phyloP scores from a whole-genome alignment of 2,329 filamentous ascomycete genomes.

The Microcyclosporella mali region DNA sequence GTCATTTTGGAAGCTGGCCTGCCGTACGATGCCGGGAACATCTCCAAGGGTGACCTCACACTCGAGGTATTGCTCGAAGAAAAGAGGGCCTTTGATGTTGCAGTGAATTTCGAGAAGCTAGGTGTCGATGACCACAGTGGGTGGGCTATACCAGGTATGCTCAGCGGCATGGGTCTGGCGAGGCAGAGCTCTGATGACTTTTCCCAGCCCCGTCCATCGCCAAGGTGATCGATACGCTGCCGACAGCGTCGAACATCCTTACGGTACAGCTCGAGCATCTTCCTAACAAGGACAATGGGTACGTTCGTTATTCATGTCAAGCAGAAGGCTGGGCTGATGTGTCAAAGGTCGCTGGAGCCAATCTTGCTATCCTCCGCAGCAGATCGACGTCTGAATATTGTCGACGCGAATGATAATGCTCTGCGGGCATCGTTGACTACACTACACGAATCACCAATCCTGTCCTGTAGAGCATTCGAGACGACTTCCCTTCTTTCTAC shows the following conservation, averaged over 20 bases:
- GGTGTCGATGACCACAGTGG: conserved; percentile 39
- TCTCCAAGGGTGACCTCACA: conserved; percentile 43
- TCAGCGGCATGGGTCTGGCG: not conserved
- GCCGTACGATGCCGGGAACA: conserved; percentile 43
- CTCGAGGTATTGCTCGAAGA: conserved; percentile 56
- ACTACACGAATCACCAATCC: conserved; percentile 48
- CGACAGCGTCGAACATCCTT: conserved; percentile 49
- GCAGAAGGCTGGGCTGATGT: not conserved
- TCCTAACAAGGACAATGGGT: conserved; percentile 1
- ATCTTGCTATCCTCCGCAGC: conserved; percentile 42
- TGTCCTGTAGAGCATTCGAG: conserved; percentile 44
- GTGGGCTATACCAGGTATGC: conserved; percentile 46
- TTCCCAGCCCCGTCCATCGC: conserved; percentile 24
- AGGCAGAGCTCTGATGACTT: not conserved
- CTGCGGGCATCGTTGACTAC: conserved; percentile 34
- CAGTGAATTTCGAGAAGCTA: conserved; percentile 50
- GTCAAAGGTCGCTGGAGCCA: conserved; percentile 6
- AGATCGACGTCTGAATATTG: conserved; percentile 44
- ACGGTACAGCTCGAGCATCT: conserved; percentile 34
- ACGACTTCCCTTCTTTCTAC: conserved; percentile 46
- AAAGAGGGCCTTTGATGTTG: conserved; percentile 54
- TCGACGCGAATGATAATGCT: conserved; percentile 34
- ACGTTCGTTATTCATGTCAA: not conserved
- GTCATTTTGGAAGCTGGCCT: conserved; percentile 52
- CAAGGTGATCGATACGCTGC: conserved; percentile 37